phyloP scores from a whole-genome alignment of 495 filamentous ascomycete species.

The Cairneyella variabilis region DNA sequence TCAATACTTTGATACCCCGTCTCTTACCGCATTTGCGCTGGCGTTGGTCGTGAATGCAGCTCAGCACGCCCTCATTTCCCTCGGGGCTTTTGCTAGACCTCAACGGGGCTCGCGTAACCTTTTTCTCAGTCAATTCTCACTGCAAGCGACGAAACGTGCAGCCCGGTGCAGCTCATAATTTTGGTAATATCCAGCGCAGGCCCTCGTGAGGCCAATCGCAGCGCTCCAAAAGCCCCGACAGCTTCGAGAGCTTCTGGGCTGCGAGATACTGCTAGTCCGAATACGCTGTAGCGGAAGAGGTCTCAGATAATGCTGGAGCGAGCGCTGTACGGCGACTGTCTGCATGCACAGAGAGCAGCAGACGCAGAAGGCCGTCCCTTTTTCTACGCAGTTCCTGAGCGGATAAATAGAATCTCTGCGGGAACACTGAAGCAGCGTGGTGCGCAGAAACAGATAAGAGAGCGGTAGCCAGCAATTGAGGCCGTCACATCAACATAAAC shows the following conservation, averaged over 20 bases:
- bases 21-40: conserved; percentile 4
- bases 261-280: not conserved
- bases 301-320: not conserved
- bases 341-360: no score
- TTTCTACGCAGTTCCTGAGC: no score
- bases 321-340: no score
- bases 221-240: conserved; percentile 1
- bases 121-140: no score
- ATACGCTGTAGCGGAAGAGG: not conserved
- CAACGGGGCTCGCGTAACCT: not conserved
- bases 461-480: no score
- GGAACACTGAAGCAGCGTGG: no score
- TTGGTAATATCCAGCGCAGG: no score
- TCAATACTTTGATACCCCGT: not conserved
- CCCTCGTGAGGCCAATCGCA: conserved; percentile 10
- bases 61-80: conserved; percentile 4
- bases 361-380: no score
- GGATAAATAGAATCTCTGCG: no score
- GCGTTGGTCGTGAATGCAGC: not conserved
- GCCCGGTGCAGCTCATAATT: not conserved
- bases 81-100: not conserved
- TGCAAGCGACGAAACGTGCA: not conserved
- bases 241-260: not conserved
- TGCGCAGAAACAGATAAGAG: no score
- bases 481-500: no score